Evolutionary conservation across 345 rosid genomes (phyloP), one percentile per base, ranked within the genome.

Genomic region (Laguncularia racemosa): DNA sequence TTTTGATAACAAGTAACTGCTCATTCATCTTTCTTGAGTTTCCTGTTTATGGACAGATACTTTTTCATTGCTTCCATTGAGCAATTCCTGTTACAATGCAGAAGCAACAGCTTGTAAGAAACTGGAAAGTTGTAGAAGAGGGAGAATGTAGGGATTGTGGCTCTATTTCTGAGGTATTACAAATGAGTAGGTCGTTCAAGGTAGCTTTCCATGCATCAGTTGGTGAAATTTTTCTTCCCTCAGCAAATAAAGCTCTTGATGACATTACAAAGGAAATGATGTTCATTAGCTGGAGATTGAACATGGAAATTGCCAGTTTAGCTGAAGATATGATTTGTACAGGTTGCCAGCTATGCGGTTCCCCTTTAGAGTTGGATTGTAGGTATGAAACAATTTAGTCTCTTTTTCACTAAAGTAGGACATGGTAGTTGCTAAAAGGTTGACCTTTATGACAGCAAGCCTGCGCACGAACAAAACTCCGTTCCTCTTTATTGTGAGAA

Each of bases 161-260:
- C 18, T 75, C 71, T 8, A 78, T 83, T 57, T 62, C 74, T 33
- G 80, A 78, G 62, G 80, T 74, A 49, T 58, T 53, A 21, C 52
- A 12, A 19, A 55, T 70, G 45, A 72, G 53, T 26, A 57, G 52
- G 56, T 63, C 68, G 16, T 62, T 69, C 44, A 66, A 55, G 63
- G 77, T 71, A 13, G 59, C 45, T 11, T 74, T 81, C 66, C 60
- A 54, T 55, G 86, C 86, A 45, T 74, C 65, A 43, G 56, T 67
- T 6, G 77, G 84, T 2, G 84, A 76, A 64, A 78, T 83, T 44
- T 83, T 80, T 67, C 72, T 78, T 46, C 85, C 86, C 44, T 60
- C 66, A 50, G 73, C 74, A 3, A 58, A 73, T 66, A 74, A 70
- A 62, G 55, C 44, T 45, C 56, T 61, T 38, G 55, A 46, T n/a